These are phyloP conservation scores for Decorospora gaudefroyi DNA, from an alignment of 2,329 filamentous ascomycete genomes.

Conservation along the genomic window DNA sequence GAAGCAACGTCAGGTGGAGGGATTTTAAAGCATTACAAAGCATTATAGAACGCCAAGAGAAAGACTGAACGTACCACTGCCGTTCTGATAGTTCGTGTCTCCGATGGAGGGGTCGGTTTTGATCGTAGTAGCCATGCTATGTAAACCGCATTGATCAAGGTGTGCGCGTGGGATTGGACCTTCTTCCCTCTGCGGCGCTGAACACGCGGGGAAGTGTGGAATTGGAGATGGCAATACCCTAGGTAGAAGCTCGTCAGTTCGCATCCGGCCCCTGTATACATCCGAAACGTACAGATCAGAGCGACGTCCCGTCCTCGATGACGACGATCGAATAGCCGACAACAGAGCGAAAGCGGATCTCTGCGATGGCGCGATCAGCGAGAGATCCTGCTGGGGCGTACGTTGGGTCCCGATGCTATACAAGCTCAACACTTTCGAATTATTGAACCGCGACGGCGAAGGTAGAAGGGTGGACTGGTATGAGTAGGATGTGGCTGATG, in stretches of 20 bases:
- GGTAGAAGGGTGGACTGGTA: neutral
- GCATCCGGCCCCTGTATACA: conserved; percentile 27
- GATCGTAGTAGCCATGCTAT: conserved; percentile 44
- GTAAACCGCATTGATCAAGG: conserved; percentile 35
- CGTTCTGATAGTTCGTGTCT: conserved; percentile 38
- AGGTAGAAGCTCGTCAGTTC: conserved; percentile 30
- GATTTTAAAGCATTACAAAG: too few relatives aligned
- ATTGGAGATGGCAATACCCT: conserved; percentile 16
- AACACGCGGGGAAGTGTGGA: conserved; percentile 13
- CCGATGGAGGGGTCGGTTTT: conserved; percentile 41
- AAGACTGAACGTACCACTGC: conserved; percentile 40
- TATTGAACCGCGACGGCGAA: conserved; percentile 3
- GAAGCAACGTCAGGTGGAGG: conserved; percentile 35
- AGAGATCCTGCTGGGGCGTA: neutral
- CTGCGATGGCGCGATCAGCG: conserved; percentile 8
- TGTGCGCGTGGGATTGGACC: conserved; percentile 18
- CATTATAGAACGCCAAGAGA: conserved; percentile 25
- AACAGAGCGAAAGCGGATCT: neutral
- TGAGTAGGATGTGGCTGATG: conserved; percentile 10
- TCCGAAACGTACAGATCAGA: conserved; percentile 33
- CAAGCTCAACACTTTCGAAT: neutral
- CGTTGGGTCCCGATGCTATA: neutral
- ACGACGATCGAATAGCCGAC: conserved; percentile 6
- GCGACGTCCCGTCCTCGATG: conserved; percentile 4
- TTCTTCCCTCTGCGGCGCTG: conserved; percentile 13